Evolutionary conservation across 129 eudicot species (phyloP).

Genomic region (Solidago caesia): DNA sequence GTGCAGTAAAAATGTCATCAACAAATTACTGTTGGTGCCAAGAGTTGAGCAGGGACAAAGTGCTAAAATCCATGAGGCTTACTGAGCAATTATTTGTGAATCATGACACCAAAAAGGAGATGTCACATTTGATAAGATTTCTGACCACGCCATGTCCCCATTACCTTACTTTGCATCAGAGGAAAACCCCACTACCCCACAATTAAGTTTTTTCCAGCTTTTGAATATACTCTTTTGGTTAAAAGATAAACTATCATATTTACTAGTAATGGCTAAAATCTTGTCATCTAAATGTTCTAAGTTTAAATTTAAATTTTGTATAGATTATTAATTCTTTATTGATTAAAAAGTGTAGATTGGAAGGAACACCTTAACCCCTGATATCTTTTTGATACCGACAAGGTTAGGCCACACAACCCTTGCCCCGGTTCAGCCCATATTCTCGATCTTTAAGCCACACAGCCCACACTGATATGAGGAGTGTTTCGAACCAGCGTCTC

Average conservation of each 20-base stretch:
- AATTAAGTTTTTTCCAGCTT: slow-evolving; percentile 15
- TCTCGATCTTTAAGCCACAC: no score
- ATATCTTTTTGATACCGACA: no score
- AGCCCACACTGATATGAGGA: no score
- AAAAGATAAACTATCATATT: no score
- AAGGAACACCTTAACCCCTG: no score
- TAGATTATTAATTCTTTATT: no score
- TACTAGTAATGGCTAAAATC: no score
- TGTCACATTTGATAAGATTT: slow-evolving; percentile 35
- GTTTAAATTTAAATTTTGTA: no score
- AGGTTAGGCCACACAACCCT: no score
- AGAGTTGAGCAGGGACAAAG: slow-evolving; percentile 23
- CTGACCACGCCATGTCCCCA: slow-evolving; percentile 39
- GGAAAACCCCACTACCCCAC: slow-evolving; percentile 39
- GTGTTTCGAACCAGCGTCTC: no score
- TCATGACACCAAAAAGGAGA: slow-evolving; percentile 45
- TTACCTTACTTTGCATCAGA: slow-evolving; percentile 35
- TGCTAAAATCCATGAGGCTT: slow-evolving; percentile 38
- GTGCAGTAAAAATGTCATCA: not conserved
- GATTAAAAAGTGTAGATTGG: no score
- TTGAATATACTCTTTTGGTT: slow-evolving; percentile 8
- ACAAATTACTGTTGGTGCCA: slow-evolving; percentile 18
- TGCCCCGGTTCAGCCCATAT: no score
- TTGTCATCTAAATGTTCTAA: not conserved
- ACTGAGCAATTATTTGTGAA: slow-evolving; percentile 40